These are phyloP conservation scores for Orbilia javanica DNA, from an alignment of 2,329 filamentous ascomycete genomes.

Conservation along the genomic window DNA sequence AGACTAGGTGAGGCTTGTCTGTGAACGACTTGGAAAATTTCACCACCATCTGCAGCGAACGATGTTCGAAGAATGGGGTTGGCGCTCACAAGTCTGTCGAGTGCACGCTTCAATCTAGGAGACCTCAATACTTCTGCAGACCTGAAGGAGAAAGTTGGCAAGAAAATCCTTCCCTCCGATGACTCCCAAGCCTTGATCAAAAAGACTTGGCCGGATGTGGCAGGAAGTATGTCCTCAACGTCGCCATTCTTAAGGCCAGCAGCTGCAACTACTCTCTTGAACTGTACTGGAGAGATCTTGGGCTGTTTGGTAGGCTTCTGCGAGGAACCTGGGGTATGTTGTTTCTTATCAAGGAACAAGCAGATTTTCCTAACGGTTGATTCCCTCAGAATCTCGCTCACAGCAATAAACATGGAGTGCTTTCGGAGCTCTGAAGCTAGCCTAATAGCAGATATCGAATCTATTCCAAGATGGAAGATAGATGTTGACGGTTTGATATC, in stretches of 20 bases:
- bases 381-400: slow-evolving; percentile 78
- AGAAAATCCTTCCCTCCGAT: slow-evolving; percentile 76
- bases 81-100: slow-evolving; percentile 71
- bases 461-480: slow-evolving; percentile 86
- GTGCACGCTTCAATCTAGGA: slow-evolving; percentile 71
- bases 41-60: slow-evolving; percentile 71
- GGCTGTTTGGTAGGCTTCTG: slow-evolving; percentile 58
- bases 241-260: slow-evolving; percentile 62
- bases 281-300: slow-evolving; percentile 64
- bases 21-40: slow-evolving; percentile 73
- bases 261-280: slow-evolving; percentile 62
- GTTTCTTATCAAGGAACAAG: slow-evolving; percentile 58
- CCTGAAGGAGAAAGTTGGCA: slow-evolving; percentile 77
- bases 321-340: slow-evolving; percentile 20
- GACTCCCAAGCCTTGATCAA: slow-evolving; percentile 83
- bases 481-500: slow-evolving; percentile 74
- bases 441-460: slow-evolving; percentile 93
- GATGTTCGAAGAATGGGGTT: slow-evolving; percentile 77
- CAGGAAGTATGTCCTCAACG: slow-evolving; percentile 74
- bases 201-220: slow-evolving; percentile 81
- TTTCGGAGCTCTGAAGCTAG: slow-evolving; percentile 78
- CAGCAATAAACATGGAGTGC: slow-evolving; percentile 73
- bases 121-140: slow-evolving; percentile 66
- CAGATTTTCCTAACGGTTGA: slow-evolving; percentile 77
- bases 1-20: slow-evolving; percentile 63